Evolutionary conservation across 768 basidiomycete genomes (phyloP).

Genomic region (Leucogyrophana mollusca): DNA sequence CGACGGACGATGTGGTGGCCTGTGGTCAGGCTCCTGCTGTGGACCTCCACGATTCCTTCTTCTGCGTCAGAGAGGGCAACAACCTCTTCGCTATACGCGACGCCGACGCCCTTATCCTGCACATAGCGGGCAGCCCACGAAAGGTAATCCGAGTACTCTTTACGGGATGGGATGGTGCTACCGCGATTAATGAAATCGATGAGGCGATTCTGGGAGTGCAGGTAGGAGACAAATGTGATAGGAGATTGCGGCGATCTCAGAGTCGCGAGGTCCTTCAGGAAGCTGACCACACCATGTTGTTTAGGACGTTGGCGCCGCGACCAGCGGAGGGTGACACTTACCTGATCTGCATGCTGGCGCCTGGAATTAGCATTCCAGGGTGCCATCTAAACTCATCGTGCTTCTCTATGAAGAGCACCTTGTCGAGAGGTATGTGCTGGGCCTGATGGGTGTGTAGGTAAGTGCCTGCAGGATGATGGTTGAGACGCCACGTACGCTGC

Average conservation of each 20-base stretch:
- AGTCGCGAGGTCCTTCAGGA: conserved; percentile 54
- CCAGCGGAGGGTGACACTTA: conserved; percentile 9
- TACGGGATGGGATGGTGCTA: conserved; percentile 48
- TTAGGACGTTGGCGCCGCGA: neutral
- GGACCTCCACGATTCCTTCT: conserved; percentile 37
- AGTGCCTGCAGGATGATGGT: neutral
- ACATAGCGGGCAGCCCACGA: conserved; percentile 49
- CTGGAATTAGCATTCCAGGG: conserved; percentile 54
- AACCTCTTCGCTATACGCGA: conserved; percentile 48
- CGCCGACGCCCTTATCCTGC: conserved; percentile 39
- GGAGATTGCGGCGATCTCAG: conserved; percentile 49
- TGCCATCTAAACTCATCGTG: conserved; percentile 51
- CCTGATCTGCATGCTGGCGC: conserved; percentile 55
- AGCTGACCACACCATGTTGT: conserved; percentile 29
- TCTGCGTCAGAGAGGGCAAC: conserved; percentile 33
- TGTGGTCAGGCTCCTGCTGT: conserved; percentile 33
- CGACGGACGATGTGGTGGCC: conserved; percentile 32
- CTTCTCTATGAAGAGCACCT: conserved; percentile 47
- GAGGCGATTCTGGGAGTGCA: conserved; percentile 48
- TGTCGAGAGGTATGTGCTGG: conserved; percentile 22
- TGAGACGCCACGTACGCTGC: conserved; percentile 10
- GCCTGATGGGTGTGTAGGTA: conserved; percentile 5
- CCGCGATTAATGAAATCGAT: conserved; percentile 53
- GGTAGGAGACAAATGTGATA: conserved; percentile 52
- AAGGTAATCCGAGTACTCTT: conserved; percentile 55